A percentile compares a stretch with the other conserved stretches of the same genome.
Conservation (phyloP, 352 stramenopile genomes). For the Globisporangium ultimum region DNA sequence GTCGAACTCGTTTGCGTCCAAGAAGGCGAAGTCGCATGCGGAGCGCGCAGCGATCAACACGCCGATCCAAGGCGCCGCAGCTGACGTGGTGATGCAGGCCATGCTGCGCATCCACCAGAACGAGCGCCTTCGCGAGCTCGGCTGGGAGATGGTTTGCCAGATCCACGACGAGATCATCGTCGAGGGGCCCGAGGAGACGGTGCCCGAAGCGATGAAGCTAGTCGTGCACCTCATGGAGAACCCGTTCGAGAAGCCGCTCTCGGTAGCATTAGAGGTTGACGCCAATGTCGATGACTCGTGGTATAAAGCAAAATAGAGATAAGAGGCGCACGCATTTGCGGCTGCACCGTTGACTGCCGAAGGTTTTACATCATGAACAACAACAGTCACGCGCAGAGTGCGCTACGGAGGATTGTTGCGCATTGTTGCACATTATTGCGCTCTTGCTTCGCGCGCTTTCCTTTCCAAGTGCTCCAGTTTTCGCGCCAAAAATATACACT, state of each 20-base stretch:
- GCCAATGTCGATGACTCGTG: conserved; percentile 96
- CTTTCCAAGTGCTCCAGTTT: too few species aligned
- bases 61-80: conserved; percentile 97
- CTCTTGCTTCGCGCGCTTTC: too few species aligned
- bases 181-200: conserved; percentile 96
- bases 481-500: too few species aligned
- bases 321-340: neutral
- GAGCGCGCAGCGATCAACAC: conserved; percentile 99
- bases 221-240: conserved; percentile 96
- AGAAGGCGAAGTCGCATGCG: conserved; percentile 82
- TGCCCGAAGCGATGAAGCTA: conserved; percentile 87
- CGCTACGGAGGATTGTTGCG: too few species aligned
- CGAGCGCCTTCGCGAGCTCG: conserved; percentile 88
- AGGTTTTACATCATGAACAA: conserved; percentile 79
- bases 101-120: conserved; percentile 98
- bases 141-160: conserved; percentile 98
- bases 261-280: conserved; percentile 90
- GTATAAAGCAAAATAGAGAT: conserved; percentile 98
- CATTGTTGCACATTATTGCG: too few species aligned
- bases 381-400: conserved; percentile 17
- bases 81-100: conserved; percentile 99
- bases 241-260: conserved; percentile 91
- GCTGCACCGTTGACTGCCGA: too few species aligned
- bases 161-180: conserved; percentile 99
- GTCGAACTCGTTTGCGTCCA: conserved; percentile 48